These are phyloP conservation scores for Plenodomus tracheiphilus DNA, from an alignment of 2,329 filamentous ascomycete species.

Conservation along the genomic window DNA sequence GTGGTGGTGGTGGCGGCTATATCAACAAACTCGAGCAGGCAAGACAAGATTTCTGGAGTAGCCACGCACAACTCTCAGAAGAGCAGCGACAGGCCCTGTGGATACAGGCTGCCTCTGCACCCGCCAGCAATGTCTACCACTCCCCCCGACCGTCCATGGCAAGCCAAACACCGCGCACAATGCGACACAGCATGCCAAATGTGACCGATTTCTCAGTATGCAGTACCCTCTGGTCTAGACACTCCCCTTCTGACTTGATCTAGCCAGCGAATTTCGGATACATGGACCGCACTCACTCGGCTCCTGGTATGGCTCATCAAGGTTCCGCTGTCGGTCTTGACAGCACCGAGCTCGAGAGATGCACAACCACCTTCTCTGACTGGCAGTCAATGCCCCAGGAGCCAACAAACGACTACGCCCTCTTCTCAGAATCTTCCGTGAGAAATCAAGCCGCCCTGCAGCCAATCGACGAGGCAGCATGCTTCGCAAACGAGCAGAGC, in stretches of 20 bases:
- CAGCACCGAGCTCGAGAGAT: conserved; percentile 24
- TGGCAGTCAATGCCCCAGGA: conserved; percentile 30
- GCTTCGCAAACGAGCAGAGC: conserved; percentile 14
- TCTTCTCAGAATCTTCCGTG: conserved; percentile 32
- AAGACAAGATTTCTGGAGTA: conserved; percentile 41
- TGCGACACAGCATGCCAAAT: conserved; percentile 30
- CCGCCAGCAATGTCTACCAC: conserved; percentile 20
- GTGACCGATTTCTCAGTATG: conserved; percentile 39
- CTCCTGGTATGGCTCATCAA: conserved; percentile 38
- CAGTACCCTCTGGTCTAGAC: conserved; percentile 22
- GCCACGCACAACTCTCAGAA: conserved; percentile 38
- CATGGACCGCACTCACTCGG: conserved; percentile 42
- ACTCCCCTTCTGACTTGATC: conserved; percentile 33
- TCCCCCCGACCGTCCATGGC: conserved; percentile 23
- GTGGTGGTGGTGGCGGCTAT: conserved; percentile 20
- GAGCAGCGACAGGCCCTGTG: conserved; percentile 42
- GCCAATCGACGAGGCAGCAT: conserved; percentile 26
- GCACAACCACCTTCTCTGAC: conserved; percentile 22
- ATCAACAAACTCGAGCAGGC: conserved; percentile 40
- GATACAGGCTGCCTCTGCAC: conserved; percentile 30
- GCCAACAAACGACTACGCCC: conserved; percentile 34
- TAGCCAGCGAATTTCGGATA: conserved; percentile 27
- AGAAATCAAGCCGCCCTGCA: conserved; percentile 26
- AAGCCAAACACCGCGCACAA: conserved; percentile 39
- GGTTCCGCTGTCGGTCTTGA: conserved; percentile 26